These are phyloP conservation scores for Pythium angustatum DNA, from an alignment of 352 stramenopile species.

Conservation along the genomic window DNA sequence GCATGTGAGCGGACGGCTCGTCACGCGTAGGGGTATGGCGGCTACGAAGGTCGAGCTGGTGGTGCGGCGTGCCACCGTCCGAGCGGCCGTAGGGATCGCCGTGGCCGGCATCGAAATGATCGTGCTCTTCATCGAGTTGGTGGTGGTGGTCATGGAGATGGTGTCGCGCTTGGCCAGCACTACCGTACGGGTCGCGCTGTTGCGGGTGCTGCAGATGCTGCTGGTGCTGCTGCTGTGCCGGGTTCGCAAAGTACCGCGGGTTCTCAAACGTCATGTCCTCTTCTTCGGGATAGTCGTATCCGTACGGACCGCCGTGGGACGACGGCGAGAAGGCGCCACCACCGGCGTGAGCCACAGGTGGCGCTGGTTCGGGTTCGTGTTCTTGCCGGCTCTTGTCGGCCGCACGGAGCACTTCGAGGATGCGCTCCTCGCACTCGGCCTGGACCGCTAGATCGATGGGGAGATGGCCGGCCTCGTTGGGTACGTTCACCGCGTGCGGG, in stretches of 20 bases:
- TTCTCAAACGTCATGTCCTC: constrained; percentile 38
- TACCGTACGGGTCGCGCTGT: background rate
- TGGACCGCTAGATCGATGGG: constrained; percentile 76
- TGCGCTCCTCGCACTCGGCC: constrained; percentile 71
- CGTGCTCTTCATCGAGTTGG: background rate
- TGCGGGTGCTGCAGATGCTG: background rate
- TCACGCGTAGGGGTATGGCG: constrained; percentile 14
- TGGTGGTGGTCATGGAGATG: background rate
- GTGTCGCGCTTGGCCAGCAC: background rate
- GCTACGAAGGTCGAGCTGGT: constrained; percentile 1
- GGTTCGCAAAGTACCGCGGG: constrained; percentile 28
- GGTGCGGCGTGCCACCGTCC: constrained; percentile 3
- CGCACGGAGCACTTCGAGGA: constrained; percentile 68
- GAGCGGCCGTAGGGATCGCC: background rate
- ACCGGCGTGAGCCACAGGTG: background rate
- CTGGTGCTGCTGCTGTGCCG: background rate
- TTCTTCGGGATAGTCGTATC: constrained; percentile 33
- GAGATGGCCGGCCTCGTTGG: constrained; percentile 73
- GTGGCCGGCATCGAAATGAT: background rate
- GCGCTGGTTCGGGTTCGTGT: constrained; percentile 28
- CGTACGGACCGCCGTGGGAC: background rate
- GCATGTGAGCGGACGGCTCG: constrained; percentile 8
- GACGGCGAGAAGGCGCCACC: background rate
- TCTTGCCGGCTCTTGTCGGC: constrained; percentile 44
- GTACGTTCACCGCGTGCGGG: constrained; percentile 65